Evolutionary conservation across 1,139 yeast species (phyloP).

Genomic region (Debaryomyces singareniensis): DNA sequence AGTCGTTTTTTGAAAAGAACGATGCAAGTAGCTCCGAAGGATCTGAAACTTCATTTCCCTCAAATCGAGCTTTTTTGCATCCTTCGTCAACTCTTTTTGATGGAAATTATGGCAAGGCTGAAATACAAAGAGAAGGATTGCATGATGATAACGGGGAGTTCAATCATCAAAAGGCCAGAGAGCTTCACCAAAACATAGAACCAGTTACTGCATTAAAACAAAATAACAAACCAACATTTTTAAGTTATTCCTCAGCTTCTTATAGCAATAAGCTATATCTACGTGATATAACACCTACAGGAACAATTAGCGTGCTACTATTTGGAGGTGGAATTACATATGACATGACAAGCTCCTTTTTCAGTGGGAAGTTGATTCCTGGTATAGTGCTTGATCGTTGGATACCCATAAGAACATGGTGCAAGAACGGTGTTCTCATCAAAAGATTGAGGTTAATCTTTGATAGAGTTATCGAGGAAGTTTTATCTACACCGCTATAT

Average conservation of each 20-base stretch:
- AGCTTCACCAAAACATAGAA: constrained; percentile 24
- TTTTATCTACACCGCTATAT: constrained; percentile 23
- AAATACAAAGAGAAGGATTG: constrained; percentile 17
- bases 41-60: constrained; percentile 29
- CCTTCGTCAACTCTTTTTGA: constrained; percentile 74
- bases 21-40: constrained; percentile 3
- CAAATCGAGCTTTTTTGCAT: constrained; percentile 69
- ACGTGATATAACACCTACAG: constrained; percentile 73
- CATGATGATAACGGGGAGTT: constrained; percentile 34
- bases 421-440: constrained; percentile 82
- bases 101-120: constrained; percentile 16
- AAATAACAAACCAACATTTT: constrained; percentile 40
- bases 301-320: constrained; percentile 61
- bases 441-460: constrained; percentile 61
- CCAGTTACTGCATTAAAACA: constrained; percentile 20
- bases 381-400: constrained; percentile 70
- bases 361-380: constrained; percentile 42
- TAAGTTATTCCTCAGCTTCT: constrained; percentile 50
- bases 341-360: constrained; percentile 43
- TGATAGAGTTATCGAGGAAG: constrained; percentile 60
- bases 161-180: constrained; percentile 23
- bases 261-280: constrained; percentile 65
- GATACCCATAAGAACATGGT: constrained; percentile 87
- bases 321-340: constrained; percentile 76
- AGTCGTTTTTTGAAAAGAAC: constrained; percentile 4